Evolutionary conservation across 306 rosid species (phyloP), one percentile per base, ranked within the genome.

Genomic region (apple (Malus domestica)): DNA sequence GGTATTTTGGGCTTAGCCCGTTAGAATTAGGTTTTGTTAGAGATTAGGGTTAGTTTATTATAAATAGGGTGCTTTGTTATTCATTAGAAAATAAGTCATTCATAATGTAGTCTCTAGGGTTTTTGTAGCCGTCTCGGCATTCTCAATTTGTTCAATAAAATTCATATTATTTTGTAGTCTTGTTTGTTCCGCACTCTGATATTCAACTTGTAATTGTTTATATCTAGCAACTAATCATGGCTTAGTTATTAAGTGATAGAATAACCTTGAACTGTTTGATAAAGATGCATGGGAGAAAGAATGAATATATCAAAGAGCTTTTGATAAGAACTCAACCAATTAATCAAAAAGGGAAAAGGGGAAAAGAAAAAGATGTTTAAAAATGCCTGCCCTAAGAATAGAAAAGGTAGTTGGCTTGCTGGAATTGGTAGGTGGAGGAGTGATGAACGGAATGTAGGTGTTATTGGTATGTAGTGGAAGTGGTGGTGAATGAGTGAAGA

Each of bases 381-480:
- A 70, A 16, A 15, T 16, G 20, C 18, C 20, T 58, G 65, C 63
- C n/a, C n/a, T 16, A 16, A 61, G n/a, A 55, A 55, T 35, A 27
- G 44, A 83, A 27, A 55, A 61, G 54, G 74, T 69, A 10, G 55
- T 20, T 80, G 82, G 52, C 67, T 45, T 30, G 71, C 68, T 66
- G n/a, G 16, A 32, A 60, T 55, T 73, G 77, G 79, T 77, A 63
- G 82, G 67, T 72, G 63, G 77, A 38, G 76, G 23, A 55, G 79
- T 76, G 83, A 78, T 78, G 74, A 74, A 71, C 42, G 22, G 29
- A 15, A 61, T 40, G 22, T 40, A 78, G 45, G 78, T 54, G 62
- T 55, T 0, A 38, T 19, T 19, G 58, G 67, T 29, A 68, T 38
- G 61, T 25, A 57, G 29, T 72, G 29, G 78, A 72, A 74, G 52